phyloP scores from a whole-genome alignment of 768 basidiomycete genomes.

The Xerocomellus chrysenteron region DNA sequence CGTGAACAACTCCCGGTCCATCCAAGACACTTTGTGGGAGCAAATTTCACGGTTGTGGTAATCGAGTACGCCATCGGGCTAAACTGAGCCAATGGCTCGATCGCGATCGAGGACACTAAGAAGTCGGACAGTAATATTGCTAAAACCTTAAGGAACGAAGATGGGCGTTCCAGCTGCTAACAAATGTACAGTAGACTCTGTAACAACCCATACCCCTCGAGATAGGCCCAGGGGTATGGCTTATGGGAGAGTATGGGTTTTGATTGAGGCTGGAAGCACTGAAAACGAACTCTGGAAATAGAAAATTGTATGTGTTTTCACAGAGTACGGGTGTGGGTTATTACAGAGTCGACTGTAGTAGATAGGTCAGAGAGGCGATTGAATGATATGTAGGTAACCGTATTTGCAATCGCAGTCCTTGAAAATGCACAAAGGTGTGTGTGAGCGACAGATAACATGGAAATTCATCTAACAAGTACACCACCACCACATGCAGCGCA shows the following conservation, averaged over 20 bases:
- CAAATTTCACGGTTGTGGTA: not conserved
- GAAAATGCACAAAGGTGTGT: not conserved
- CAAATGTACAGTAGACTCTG: not conserved
- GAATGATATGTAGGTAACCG: not conserved
- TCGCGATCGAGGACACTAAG: slow-evolving; percentile 17
- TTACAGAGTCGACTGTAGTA: not conserved
- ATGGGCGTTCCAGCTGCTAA: not conserved
- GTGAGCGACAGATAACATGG: not conserved
- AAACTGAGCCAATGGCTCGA: slow-evolving; percentile 13
- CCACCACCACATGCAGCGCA: not conserved
- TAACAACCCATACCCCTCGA: no score
- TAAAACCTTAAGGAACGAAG: not conserved
- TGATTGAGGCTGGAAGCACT: no score
- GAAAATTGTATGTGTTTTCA: no score
- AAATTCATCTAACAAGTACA: not conserved
- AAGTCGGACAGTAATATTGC: not conserved
- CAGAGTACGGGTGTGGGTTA: no score
- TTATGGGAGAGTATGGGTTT: no score
- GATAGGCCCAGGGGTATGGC: no score
- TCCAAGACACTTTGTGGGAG: not conserved
- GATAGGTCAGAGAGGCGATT: not conserved
- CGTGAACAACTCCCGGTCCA: not conserved
- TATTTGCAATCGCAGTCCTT: not conserved
- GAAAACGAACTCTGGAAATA: no score
- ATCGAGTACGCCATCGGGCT: slow-evolving; percentile 3